Conservation (phyloP, 1,284 basidiomycete genomes). For the Crucibulum cyathiforme region DNA sequence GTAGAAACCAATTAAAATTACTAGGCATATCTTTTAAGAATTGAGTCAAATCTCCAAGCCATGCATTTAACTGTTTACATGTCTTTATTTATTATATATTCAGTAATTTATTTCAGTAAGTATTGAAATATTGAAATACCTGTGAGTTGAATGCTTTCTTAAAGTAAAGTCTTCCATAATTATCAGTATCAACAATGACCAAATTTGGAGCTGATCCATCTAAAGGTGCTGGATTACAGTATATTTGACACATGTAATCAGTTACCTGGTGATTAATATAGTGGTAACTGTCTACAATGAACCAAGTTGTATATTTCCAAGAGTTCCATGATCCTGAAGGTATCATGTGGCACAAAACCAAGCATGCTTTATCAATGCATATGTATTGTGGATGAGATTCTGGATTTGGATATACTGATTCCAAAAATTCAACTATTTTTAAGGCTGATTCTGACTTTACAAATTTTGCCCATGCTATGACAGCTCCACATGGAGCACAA, state of each 20-base stretch:
- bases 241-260: constrained; percentile 9
- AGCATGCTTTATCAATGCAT: constrained; percentile 29
- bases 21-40: too few species aligned
- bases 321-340: constrained; percentile 9
- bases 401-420: constrained; percentile 17
- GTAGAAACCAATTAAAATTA: too few species aligned
- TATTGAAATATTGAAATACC: too few species aligned
- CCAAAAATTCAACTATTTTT: constrained; percentile 22
- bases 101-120: too few species aligned
- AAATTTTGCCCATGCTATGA: constrained; percentile 32
- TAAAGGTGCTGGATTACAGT: too few species aligned
- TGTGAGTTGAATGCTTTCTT: background rate
- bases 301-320: constrained; percentile 16
- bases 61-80: too few species aligned
- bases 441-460: constrained; percentile 29
- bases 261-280: constrained; percentile 17
- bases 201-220: too few species aligned
- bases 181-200: too few species aligned
- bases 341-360: constrained; percentile 15
- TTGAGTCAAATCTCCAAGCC: too few species aligned
- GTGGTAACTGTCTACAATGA: constrained; percentile 25
- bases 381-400: constrained; percentile 21
- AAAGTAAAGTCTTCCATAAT: too few species aligned
- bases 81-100: too few species aligned
- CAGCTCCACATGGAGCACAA: constrained; percentile 27